Base-by-base conservation (phyloP, 208 protist genomes). In the Leptomonas pyrrhocoris region DNA sequence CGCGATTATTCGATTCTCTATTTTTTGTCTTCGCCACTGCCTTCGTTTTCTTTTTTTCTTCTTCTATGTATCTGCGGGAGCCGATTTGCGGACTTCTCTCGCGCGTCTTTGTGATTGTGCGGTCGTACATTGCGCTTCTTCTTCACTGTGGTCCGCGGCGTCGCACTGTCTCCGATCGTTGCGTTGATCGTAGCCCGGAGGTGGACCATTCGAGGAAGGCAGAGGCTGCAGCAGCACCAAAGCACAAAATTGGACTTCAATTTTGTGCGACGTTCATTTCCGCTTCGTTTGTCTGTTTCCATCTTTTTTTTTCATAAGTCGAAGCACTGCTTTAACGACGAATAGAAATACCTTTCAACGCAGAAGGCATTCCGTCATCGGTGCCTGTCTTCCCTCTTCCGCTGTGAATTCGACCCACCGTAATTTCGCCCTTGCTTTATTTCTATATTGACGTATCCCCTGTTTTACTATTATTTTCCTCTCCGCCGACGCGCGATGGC, bases 1-100 rank as follows among this genome's bases (percentile, higher is more conserved):
- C n/a, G n/a, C n/a, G n/a, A n/a, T 21, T 49, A 49, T 55, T 31
- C 42, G 27, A 28, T 55, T 64, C 6, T 65, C 50, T 64, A 34
- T 57, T 21, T 38, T 49, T 46, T 60, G 34, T 48, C 16, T 9
- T 15, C n/a, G 30, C 30, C 13, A 4, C 19, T 69, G 2, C 19
- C 58, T 31, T 58, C 9, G 36, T n/a, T 21, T n/a, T 16, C 21
- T 42, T 36, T 42, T 42, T 42, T 58, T 5, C 30, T 58, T 25
- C 9, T n/a, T n/a, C n/a, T n/a, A n/a, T n/a, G n/a, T n/a, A n/a
- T n/a, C n/a, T n/a, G n/a, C n/a, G n/a, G n/a, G n/a, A n/a, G n/a
- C n/a, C n/a, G n/a, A n/a, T n/a, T n/a, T n/a, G 30, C 30, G 16
- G 4, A 9, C 30, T 4, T 58, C 15, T 2, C 8, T 9, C 53